Evolutionary conservation across 176 grass and related monocot genomes (phyloP), one percentile per base, ranked within the genome.

Genomic region (Ampelocalamus luodianensis): DNA sequence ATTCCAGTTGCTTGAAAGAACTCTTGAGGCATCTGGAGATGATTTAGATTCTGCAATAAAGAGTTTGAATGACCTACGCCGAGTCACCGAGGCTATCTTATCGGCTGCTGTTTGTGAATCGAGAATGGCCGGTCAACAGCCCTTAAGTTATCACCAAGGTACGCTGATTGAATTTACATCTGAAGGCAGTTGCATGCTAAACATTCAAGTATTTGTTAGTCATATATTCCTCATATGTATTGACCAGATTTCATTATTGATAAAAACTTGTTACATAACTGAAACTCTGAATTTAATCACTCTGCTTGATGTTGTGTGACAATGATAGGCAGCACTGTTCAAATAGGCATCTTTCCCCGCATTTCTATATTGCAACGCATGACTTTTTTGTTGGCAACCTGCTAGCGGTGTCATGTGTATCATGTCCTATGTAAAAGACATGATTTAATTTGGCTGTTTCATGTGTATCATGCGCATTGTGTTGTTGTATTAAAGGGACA

Each of bases 31-130:
- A 34, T 34, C 32, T 34, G 32, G 32, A 34, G 32, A 34, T 34
- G 32, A 34, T 34, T 34, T 34, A 2, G 32, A 95, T 84, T 86
- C 79, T 71, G 90, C 93, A 75, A 95, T 97, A 78, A 91, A 89
- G 76, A 88, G 85, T 34, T 34, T 34, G 32, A 34, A 34, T 34
- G 32, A 34, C 32, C 32, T 34, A 34, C 2, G 32, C 32, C 32
- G 32, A 34, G 32, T 34, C 32, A 34, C 32, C 3, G 32, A 34
- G 32, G 32, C 66, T 42, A 65, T 82, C 50, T 72, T 87, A 79
- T 77, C 68, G 27, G 76, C 89, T 75, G 58, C 72, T 72, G 49
- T 63, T 37, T 44, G 61, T 65, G 88, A 76, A 71, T 79, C 75
- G 82, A 91, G 89, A 88, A 82, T 42, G 79, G 79, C 39, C 69